A percentile compares a stretch with the other conserved stretches of the same genome.
These are phyloP conservation scores for Pseudopithomyces chartarum DNA, from an alignment of 2,329 filamentous ascomycete species.

Conservation along the genomic window DNA sequence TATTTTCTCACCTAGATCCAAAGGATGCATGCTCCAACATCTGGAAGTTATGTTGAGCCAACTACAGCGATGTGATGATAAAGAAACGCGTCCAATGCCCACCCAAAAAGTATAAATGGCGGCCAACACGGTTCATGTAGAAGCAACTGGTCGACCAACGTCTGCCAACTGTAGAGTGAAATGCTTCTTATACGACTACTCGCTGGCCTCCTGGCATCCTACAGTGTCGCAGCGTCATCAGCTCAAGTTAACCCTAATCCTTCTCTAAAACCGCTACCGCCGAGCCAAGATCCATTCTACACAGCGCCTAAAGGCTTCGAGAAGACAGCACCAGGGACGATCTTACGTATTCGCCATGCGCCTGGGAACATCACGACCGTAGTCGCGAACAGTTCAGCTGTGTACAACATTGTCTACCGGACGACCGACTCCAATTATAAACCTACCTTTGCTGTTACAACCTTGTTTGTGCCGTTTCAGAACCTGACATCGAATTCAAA, in stretches of 20 bases:
- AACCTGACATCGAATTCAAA: constrained; percentile 6
- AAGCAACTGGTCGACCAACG: not conserved
- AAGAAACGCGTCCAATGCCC: too few relatives aligned
- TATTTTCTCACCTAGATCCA: not conserved
- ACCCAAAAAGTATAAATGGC: not conserved
- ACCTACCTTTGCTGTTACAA: constrained; percentile 21
- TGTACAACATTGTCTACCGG: constrained; percentile 21
- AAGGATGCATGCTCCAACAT: too few relatives aligned
- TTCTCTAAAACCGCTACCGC: constrained; percentile 7
- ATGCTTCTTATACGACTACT: not conserved
- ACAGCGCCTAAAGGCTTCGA: constrained; percentile 14
- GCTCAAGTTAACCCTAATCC: not conserved
- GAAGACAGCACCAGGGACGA: constrained; percentile 13
- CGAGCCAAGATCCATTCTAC: constrained; percentile 20
- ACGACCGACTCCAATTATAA: constrained; percentile 19
- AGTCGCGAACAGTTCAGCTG: constrained; percentile 13
- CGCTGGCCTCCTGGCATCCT: not conserved
- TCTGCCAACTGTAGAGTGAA: not conserved
- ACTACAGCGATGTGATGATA: too few relatives aligned
- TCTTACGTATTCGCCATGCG: constrained; percentile 18
- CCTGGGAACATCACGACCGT: constrained; percentile 14
- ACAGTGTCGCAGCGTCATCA: not conserved
- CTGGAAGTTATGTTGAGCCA: too few relatives aligned
- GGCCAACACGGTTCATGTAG: too few relatives aligned
- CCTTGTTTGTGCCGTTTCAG: constrained; percentile 13